Conservation (phyloP, 2,329 filamentous ascomycete species). For the Xylariaceae sp. region DNA sequence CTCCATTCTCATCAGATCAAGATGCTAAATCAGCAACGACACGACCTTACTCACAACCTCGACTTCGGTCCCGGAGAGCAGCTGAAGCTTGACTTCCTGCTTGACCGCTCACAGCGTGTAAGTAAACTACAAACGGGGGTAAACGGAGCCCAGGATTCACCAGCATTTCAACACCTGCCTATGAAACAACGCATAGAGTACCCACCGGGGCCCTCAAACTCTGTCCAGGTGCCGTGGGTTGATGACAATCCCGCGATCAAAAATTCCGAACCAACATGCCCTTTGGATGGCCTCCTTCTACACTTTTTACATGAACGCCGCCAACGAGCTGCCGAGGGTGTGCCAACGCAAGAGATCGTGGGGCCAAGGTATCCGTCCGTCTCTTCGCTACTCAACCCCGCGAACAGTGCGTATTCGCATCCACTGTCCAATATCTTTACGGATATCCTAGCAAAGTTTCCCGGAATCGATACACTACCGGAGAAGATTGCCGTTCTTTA, state of each 20-base stretch:
- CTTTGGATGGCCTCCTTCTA: slow-evolving; percentile 78
- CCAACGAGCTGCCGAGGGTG: slow-evolving; percentile 69
- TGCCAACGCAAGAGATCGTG: slow-evolving; percentile 67
- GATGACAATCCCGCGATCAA: slow-evolving; percentile 50
- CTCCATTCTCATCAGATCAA: slow-evolving; percentile 39
- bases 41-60: slow-evolving; percentile 59
- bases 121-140: slow-evolving; percentile 58
- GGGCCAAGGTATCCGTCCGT: slow-evolving; percentile 83
- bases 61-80: slow-evolving; percentile 67
- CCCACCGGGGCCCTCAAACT: slow-evolving; percentile 6
- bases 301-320: slow-evolving; percentile 76
- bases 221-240: slow-evolving; percentile 2
- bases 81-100: slow-evolving; percentile 74
- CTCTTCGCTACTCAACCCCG: slow-evolving; percentile 76
- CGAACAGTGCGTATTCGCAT: slow-evolving; percentile 67
- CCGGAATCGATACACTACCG: slow-evolving; percentile 76
- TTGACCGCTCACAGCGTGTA: slow-evolving; percentile 64
- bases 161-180: slow-evolving; percentile 51
- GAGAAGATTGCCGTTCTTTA: slow-evolving; percentile 84
- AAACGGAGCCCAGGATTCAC: slow-evolving; percentile 54
- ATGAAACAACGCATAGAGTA: slow-evolving; percentile 49
- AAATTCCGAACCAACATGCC: slow-evolving; percentile 73
- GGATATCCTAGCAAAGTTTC: slow-evolving; percentile 84
- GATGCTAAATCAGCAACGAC: slow-evolving; percentile 53
- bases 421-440: slow-evolving; percentile 85